phyloP scores from a whole-genome alignment of 768 basidiomycete genomes.

The Hericium rajendrae region DNA sequence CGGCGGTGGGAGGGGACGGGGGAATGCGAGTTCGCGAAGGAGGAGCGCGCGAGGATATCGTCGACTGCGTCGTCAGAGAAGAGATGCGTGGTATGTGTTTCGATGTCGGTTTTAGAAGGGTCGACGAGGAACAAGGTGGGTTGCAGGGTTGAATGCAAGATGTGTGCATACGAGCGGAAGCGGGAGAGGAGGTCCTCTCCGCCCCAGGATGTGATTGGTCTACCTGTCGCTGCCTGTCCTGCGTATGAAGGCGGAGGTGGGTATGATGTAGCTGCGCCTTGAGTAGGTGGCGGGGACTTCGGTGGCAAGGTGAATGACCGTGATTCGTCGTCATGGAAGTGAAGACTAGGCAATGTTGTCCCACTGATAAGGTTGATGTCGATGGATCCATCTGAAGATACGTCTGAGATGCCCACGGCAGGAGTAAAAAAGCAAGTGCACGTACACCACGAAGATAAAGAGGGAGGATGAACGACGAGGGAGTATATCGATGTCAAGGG shows the following conservation, averaged over 20 bases:
- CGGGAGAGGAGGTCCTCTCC: slow-evolving; percentile 80
- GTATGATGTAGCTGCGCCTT: slow-evolving; percentile 38
- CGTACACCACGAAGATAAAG: slow-evolving; percentile 77
- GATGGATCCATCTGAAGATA: slow-evolving; percentile 65
- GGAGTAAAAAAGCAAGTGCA: slow-evolving; percentile 11
- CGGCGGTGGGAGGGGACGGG: slow-evolving; percentile 79
- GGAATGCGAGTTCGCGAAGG: slow-evolving; percentile 67
- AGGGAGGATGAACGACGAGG: slow-evolving; percentile 75
- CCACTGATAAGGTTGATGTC: slow-evolving; percentile 84
- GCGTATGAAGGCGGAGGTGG: slow-evolving; percentile 50
- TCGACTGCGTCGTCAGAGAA: slow-evolving; percentile 85
- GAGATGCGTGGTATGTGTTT: slow-evolving; percentile 77
- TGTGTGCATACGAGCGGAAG: slow-evolving; percentile 64
- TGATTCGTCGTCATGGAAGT: slow-evolving; percentile 97
- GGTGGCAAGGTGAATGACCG: slow-evolving; percentile 52
- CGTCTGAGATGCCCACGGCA: slow-evolving; percentile 16
- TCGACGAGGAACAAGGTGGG: slow-evolving; percentile 85
- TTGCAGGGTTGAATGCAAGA: slow-evolving; percentile 81
- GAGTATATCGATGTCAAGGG: slow-evolving; percentile 86
- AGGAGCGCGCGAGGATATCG: slow-evolving; percentile 73
- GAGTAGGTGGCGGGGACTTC: slow-evolving; percentile 31
- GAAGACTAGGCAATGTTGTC: slow-evolving; percentile 77
- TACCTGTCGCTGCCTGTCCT: slow-evolving; percentile 27
- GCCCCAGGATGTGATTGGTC: slow-evolving; percentile 57
- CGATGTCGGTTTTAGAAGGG: slow-evolving; percentile 86